These are phyloP conservation scores for Termitomyces sp. DNA, from an alignment of 768 basidiomycete species.

Conservation along the genomic window DNA sequence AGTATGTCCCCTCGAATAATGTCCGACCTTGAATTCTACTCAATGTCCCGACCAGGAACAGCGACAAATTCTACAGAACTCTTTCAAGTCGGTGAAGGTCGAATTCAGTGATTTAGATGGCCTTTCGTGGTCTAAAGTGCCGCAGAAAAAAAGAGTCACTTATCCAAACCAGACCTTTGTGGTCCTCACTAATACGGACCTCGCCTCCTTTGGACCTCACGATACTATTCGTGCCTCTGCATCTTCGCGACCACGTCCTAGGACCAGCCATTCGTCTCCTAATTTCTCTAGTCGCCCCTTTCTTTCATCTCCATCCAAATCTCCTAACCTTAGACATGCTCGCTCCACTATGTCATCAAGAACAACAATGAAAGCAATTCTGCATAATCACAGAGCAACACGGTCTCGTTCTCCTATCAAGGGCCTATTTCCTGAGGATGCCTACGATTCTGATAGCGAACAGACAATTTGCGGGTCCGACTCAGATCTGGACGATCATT, in stretches of 20 bases:
- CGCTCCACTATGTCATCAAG: slow-evolving; percentile 7
- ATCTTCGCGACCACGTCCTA: slow-evolving; percentile 9
- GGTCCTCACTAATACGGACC: slow-evolving; percentile 35
- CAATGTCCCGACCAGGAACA: slow-evolving; percentile 32
- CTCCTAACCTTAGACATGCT: slow-evolving; percentile 3
- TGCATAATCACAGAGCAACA: slow-evolving; percentile 20
- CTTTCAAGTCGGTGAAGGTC: slow-evolving; percentile 55
- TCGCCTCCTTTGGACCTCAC: slow-evolving; percentile 30
- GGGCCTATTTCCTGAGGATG: slow-evolving; percentile 21
- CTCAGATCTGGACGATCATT: slow-evolving; percentile 4
- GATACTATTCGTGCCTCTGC: slow-evolving; percentile 40
- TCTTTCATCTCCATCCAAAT: slow-evolving; percentile 8
- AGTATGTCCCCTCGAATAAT: slow-evolving; percentile 24
- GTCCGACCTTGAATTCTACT: not conserved
- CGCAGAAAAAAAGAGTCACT: not conserved
- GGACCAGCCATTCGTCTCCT: slow-evolving; percentile 19
- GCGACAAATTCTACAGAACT: slow-evolving; percentile 32
- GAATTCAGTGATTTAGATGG: slow-evolving; percentile 65
- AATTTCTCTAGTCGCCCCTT: slow-evolving; percentile 20
- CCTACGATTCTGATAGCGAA: slow-evolving; percentile 15
- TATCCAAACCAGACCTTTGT: slow-evolving; percentile 22
- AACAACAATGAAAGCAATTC: slow-evolving; percentile 11
- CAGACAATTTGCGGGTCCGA: slow-evolving; percentile 12
- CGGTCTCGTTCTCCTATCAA: slow-evolving; percentile 29
- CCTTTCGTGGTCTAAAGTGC: slow-evolving; percentile 37